Evolutionary conservation across 805 yeast species (phyloP).

Genomic region (Dipodascopsis uninucleata): DNA sequence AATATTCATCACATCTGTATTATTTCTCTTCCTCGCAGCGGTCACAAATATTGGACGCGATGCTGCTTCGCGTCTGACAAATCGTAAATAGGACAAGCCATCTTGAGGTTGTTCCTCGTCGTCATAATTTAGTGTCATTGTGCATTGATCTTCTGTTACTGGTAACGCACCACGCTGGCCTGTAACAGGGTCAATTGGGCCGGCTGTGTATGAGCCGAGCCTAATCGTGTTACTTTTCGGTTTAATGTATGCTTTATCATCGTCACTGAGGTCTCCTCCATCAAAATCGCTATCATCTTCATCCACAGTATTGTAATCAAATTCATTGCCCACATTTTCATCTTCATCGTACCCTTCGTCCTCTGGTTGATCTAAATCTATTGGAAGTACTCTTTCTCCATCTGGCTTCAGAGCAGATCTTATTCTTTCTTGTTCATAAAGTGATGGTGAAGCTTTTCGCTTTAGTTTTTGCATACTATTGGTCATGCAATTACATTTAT

Average conservation of each 20-base stretch:
- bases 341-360: neutral
- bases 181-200: slow-evolving; percentile 30
- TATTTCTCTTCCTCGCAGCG: neutral
- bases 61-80: slow-evolving; percentile 21
- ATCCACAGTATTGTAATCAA: no score
- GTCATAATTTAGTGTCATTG: slow-evolving; percentile 15
- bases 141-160: neutral
- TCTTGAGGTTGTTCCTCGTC: slow-evolving; percentile 22
- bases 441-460: no score
- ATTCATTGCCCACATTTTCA: no score
- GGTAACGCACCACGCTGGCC: slow-evolving; percentile 38
- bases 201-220: slow-evolving; percentile 25
- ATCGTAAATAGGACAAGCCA: slow-evolving; percentile 18
- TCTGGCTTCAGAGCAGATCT: no score
- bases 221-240: slow-evolving; percentile 14
- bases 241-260: neutral
- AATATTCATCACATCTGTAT: no score
- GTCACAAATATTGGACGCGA: slow-evolving; percentile 18
- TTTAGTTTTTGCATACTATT: no score
- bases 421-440: no score
- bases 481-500: no score
- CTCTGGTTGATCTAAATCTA: neutral
- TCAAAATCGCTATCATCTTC: slow-evolving; percentile 8
- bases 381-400: no score
- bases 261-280: slow-evolving; percentile 8